These are phyloP conservation scores for Beauveria rudraprayagi DNA, from an alignment of 2,329 filamentous ascomycete genomes.

Conservation along the genomic window DNA sequence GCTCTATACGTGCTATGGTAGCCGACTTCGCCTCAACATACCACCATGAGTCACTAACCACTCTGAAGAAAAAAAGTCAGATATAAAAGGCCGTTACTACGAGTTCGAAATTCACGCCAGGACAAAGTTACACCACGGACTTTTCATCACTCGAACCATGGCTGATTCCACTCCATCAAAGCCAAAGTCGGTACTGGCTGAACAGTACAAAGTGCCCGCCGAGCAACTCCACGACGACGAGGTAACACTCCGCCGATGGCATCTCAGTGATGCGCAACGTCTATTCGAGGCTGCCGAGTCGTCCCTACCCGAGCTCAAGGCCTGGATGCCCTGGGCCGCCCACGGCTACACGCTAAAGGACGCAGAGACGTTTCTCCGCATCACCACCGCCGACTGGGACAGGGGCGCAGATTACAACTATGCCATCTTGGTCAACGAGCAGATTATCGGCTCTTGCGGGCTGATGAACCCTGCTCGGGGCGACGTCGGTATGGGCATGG, in stretches of 20 bases:
- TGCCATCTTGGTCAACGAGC: conserved; percentile 11
- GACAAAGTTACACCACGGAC: background rate
- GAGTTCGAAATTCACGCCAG: background rate
- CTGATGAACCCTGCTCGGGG: conserved; percentile 5
- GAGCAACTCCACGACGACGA: conserved; percentile 12
- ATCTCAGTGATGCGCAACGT: background rate
- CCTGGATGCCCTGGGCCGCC: conserved; percentile 16
- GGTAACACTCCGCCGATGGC: conserved; percentile 14
- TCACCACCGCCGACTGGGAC: conserved; percentile 10
- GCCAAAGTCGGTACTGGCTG: background rate
- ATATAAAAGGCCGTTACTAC: background rate
- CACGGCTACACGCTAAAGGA: conserved; percentile 11
- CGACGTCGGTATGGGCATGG: conserved; percentile 10
- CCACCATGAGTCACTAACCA: background rate
- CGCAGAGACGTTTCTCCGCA: conserved; percentile 10
- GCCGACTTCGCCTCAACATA: background rate
- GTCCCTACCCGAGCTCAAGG: conserved; percentile 13
- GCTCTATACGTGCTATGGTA: background rate
- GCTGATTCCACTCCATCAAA: background rate
- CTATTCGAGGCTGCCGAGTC: conserved; percentile 11
- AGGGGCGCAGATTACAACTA: conserved; percentile 12
- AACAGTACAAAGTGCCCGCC: conserved; percentile 3
- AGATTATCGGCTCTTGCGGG: conserved; percentile 12
- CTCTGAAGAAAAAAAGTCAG: background rate
- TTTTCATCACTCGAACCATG: background rate